A percentile compares a stretch with the other conserved stretches of the same genome.
These are phyloP conservation scores for Stentor coeruleus DNA, from an alignment of 73 alveolate genomes.

Conservation along the genomic window DNA sequence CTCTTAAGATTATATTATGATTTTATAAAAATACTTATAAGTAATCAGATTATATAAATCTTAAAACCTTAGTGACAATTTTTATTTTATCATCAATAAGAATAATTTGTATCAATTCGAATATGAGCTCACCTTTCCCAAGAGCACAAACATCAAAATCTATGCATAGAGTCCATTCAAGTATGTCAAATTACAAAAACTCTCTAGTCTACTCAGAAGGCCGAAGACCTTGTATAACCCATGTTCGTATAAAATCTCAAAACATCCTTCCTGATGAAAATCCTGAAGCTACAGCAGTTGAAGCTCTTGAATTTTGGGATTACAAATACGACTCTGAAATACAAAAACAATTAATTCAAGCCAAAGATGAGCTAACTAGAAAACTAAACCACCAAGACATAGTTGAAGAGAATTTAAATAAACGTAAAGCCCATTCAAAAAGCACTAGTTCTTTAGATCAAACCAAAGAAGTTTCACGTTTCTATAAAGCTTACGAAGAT, in stretches of 20 bases:
- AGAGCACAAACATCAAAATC: background rate
- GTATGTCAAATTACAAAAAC: background rate
- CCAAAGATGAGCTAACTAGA: background rate
- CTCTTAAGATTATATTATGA: too few species aligned
- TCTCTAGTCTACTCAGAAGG: background rate
- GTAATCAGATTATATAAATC: too few species aligned
- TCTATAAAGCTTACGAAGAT: background rate
- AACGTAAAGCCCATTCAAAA: background rate
- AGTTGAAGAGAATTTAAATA: background rate
- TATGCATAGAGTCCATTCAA: background rate
- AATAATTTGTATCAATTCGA: too few species aligned
- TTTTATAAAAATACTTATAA: too few species aligned
- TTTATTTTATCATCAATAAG: too few species aligned
- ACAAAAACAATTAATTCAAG: background rate
- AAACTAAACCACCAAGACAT: background rate
- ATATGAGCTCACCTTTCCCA: too few species aligned
- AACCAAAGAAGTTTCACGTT: background rate
- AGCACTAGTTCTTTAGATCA: background rate
- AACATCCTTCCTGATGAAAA: background rate
- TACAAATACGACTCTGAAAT: background rate
- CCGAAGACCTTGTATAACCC: background rate
- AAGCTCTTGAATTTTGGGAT: background rate
- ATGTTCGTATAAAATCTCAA: background rate
- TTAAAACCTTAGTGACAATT: too few species aligned
- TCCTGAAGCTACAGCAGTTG: background rate